Base-by-base conservation (phyloP, 768 basidiomycete genomes). In the Serendipita sp. region DNA sequence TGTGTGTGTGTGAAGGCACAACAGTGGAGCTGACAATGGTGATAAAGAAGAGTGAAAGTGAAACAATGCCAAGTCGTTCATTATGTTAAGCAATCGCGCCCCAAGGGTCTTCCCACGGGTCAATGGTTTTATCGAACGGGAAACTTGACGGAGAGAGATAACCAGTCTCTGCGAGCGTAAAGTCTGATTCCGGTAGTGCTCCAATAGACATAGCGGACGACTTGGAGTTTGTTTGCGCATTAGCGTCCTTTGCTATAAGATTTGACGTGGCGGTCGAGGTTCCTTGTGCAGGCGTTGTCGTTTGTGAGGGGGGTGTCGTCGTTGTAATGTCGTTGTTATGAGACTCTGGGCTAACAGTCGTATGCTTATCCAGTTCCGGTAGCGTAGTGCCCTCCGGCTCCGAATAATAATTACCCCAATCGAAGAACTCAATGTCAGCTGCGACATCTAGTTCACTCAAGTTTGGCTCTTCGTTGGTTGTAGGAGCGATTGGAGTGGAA, bases 281-380 rank as follows among this genome's bases (percentile, higher is more conserved):
- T 10, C 30, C 10, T 32, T 60, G 56, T n/a, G 18, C 56, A 10
- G 34, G 56, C 16, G 37, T 32, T 34, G 56, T 37, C 5, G 18
- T 60, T 38, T 60, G 56, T 8, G 56, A 60, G 1, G 56, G 56
- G 13, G 56, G 56, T 5, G 48, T 53, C 8, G 56, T 60, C 8
- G 18, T 60, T 10, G 56, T 51, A 1, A 51, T 18, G 18, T 18
- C 34, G n/a, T 38, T 35, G 34, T 60, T 60, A 37, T 60, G 56
- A 10, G 56, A 60, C n/a, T 60, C 56, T 4, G 56, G 56, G n/a
- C 56, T 60, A 38, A 60, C 30, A 10, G 56, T 60, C 34, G 18
- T 35, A 60, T 38, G 56, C 18, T 60, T 60, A 35, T 60, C 56
- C 16, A 60, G 56, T 8, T 60, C 56, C 37, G 56, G 56, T n/a